Evolutionary conservation across 2,329 filamentous ascomycete species (phyloP).

Genomic region (Hypoxylon sp.): DNA sequence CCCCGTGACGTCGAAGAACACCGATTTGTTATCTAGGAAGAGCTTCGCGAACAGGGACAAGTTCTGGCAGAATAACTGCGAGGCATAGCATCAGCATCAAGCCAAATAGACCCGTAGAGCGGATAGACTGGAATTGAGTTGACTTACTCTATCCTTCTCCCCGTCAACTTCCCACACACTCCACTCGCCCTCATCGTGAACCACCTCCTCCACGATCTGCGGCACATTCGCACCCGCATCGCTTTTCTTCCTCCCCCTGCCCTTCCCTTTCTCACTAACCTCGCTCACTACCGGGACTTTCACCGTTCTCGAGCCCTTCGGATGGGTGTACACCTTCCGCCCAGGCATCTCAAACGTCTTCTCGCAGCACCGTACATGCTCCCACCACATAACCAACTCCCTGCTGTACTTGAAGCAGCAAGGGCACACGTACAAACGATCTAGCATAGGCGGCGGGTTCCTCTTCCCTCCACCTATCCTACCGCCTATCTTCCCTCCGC

Average conservation of each 20-base stretch:
- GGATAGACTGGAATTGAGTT: constrained; percentile 6
- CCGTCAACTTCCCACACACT: constrained; percentile 95
- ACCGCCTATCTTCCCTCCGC: constrained; percentile 55
- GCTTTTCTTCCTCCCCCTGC: constrained; percentile 53
- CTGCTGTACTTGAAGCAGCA: constrained; percentile 94
- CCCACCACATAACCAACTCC: constrained; percentile 71
- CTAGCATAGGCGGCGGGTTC: constrained; percentile 64
- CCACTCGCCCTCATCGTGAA: constrained; percentile 78
- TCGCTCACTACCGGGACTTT: constrained; percentile 53
- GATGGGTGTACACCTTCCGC: constrained; percentile 79
- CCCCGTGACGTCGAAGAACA: constrained; percentile 95
- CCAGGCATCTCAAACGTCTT: constrained; percentile 71
- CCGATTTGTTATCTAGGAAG: constrained; percentile 97
- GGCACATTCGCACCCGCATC: constrained; percentile 48
- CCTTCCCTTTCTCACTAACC: constrained; percentile 54
- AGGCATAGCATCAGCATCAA: constrained; percentile 18
- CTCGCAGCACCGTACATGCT: constrained; percentile 72
- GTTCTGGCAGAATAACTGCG: constrained; percentile 89
- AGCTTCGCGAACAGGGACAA: constrained; percentile 96
- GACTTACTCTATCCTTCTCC: constrained; percentile 79
- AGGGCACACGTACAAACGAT: constrained; percentile 86
- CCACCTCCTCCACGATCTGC: constrained; percentile 58
- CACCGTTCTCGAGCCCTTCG: constrained; percentile 60
- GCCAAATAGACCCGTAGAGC: background rate
- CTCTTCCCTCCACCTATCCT: constrained; percentile 56